phyloP scores from a whole-genome alignment of 495 filamentous ascomycete species.

The Sabuloglossum arenarium region DNA sequence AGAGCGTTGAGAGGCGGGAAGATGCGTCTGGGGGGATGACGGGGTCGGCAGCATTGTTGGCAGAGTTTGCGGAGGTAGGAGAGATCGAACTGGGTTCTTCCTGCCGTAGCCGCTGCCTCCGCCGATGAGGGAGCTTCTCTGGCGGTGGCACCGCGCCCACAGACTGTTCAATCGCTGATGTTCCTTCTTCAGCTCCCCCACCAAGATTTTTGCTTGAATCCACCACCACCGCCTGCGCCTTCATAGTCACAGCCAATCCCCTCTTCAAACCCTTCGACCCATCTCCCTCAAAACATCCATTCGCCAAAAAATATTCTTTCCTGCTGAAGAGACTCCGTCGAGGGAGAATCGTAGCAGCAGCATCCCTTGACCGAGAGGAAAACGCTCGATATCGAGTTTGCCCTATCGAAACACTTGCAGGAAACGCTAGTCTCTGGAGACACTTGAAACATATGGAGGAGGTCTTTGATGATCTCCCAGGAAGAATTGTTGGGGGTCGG shows the following conservation, averaged over 20 bases:
- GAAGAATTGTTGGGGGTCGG: neutral
- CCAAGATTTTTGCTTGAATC: neutral
- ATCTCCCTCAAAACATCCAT: neutral
- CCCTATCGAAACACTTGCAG: neutral
- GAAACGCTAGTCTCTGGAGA: neutral
- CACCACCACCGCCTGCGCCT: neutral
- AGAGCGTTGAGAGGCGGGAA: constrained; percentile 49
- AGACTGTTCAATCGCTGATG: neutral
- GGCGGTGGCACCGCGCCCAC: neutral
- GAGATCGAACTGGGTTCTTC: neutral
- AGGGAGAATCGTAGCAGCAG: neutral
- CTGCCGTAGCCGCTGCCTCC: neutral
- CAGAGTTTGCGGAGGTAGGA: neutral
- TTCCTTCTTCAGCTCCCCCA: neutral
- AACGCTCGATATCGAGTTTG: neutral
- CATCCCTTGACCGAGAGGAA: neutral
- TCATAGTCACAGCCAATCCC: neutral
- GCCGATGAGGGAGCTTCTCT: neutral
- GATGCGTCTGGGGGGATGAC: constrained; percentile 67
- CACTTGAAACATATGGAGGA: neutral
- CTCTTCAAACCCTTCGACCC: neutral
- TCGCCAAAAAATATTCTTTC: neutral
- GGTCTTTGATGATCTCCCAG: neutral
- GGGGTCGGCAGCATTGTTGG: neutral
- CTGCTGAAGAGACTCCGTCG: neutral